A percentile compares a stretch with the other conserved stretches of the same genome.
Evolutionary conservation across 2,329 filamentous ascomycete species (phyloP).

Genomic region (Colletotrichum orchidophilum): DNA sequence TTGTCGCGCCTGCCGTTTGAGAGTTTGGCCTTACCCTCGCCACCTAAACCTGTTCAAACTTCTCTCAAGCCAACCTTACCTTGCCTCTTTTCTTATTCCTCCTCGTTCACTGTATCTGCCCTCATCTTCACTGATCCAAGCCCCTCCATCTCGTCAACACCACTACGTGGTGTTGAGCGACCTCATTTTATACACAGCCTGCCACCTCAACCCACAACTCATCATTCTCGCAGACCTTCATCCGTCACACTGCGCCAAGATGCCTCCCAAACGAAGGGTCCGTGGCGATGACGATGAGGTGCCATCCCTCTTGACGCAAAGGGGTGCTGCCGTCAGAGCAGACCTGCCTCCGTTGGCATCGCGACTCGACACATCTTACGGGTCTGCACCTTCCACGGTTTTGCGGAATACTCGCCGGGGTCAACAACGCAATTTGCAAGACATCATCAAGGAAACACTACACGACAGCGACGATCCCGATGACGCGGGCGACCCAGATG

Average conservation of each 20-base stretch:
- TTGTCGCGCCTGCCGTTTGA: constrained; percentile 2
- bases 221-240: not conserved
- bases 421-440: constrained; percentile 33
- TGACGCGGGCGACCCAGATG: not conserved
- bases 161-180: not conserved
- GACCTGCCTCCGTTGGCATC: constrained; percentile 37
- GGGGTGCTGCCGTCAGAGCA: constrained; percentile 34
- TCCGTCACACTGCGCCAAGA: constrained; percentile 9
- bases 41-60: no score
- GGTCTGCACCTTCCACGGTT: constrained; percentile 34
- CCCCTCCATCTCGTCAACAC: not conserved
- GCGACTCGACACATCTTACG: constrained; percentile 37
- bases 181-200: constrained; percentile 8
- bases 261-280: constrained; percentile 27
- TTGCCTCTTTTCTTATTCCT: not conserved
- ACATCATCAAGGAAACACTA: constrained; percentile 34
- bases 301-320: not conserved
- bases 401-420: constrained; percentile 37
- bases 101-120: not conserved
- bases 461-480: constrained; percentile 20
- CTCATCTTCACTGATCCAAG: not conserved
- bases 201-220: not conserved
- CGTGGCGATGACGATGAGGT: constrained; percentile 12
- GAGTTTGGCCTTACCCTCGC: not conserved
- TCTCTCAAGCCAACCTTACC: not conserved